These are phyloP conservation scores for Gossypium arboreum DNA, from an alignment of 345 rosid species.

Conservation along the genomic window DNA sequence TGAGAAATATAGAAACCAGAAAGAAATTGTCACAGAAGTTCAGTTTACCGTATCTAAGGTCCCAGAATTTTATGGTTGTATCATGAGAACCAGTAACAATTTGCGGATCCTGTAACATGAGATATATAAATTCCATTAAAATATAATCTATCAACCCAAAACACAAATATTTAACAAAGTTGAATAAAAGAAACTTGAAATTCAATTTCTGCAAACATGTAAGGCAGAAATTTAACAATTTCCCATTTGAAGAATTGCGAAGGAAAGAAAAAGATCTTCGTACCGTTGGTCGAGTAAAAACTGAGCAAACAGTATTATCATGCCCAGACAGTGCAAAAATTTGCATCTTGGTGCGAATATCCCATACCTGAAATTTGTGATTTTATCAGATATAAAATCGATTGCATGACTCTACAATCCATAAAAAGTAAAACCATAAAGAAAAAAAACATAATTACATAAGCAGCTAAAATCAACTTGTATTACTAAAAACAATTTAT, in stretches of 20 bases:
- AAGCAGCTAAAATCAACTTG: background rate
- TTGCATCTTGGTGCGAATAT: slow-evolving; percentile 95
- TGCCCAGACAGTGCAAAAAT: slow-evolving; percentile 93
- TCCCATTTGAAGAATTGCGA: background rate
- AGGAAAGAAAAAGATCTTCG: slow-evolving; percentile 11
- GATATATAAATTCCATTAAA: slow-evolving; percentile 11
- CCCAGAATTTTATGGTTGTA: slow-evolving; percentile 95
- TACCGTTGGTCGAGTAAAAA: slow-evolving; percentile 89
- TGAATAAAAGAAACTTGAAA: background rate
- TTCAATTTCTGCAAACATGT: background rate
- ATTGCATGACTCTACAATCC: slow-evolving; percentile 17
- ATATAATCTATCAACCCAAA: background rate
- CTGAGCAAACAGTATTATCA: slow-evolving; percentile 95
- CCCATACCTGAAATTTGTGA: slow-evolving; percentile 75
- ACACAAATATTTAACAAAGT: background rate
- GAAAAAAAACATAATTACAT: background rate
- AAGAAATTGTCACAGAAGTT: background rate
- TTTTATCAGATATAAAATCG: slow-evolving; percentile 21
- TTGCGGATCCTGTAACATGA: slow-evolving; percentile 81
- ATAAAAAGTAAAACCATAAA: background rate
- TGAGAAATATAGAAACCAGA: background rate
- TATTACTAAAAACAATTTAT: background rate
- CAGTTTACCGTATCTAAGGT: slow-evolving; percentile 79
- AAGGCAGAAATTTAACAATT: background rate
- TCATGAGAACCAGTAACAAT: slow-evolving; percentile 99